A percentile compares a stretch with the other conserved stretches of the same genome.
Conservation (phyloP, 306 rosid species). For the Quercus berberidifolia region DNA sequence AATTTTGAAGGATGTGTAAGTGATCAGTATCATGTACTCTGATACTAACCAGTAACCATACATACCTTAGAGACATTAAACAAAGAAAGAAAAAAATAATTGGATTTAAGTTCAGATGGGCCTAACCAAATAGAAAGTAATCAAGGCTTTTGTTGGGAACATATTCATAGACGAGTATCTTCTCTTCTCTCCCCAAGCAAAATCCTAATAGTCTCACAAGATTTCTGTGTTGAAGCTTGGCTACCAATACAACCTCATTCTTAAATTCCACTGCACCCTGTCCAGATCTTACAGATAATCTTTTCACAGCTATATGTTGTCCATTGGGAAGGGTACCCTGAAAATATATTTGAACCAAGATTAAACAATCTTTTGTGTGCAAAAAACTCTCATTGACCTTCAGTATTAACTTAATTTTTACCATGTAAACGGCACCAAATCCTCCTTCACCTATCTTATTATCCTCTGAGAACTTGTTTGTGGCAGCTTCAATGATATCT, state of each 20-base stretch:
- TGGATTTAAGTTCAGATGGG: not conserved
- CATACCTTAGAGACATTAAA: too few species aligned
- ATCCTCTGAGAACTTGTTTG: slow-evolving; percentile 16
- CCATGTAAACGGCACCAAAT: slow-evolving; percentile 27
- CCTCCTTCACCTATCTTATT: slow-evolving; percentile 30
- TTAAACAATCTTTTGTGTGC: too few species aligned
- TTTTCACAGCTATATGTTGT: slow-evolving; percentile 28
- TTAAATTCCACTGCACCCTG: slow-evolving; percentile 30
- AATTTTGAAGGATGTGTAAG: not conserved
- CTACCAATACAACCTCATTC: slow-evolving; percentile 27
- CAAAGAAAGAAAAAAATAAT: not conserved
- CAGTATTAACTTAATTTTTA: too few species aligned
- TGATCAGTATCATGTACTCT: not conserved
- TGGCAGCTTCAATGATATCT: slow-evolving; percentile 15
- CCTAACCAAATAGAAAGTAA: slow-evolving; percentile 26
- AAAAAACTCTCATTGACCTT: too few species aligned
- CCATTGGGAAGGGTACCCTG: slow-evolving; percentile 21
- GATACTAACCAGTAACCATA: not conserved
- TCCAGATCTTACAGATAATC: slow-evolving; percentile 12
- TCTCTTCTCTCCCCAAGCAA: slow-evolving; percentile 27
- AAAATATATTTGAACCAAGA: not conserved
- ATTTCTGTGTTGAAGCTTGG: slow-evolving; percentile 37
- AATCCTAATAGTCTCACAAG: slow-evolving; percentile 32
- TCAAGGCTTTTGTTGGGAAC: slow-evolving; percentile 33
- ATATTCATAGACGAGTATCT: slow-evolving; percentile 32